A percentile compares a stretch with the other conserved stretches of the same genome.
Evolutionary conservation across 202 grass and related monocot genomes (phyloP).

Genomic region (Brachypodium distachyon): DNA sequence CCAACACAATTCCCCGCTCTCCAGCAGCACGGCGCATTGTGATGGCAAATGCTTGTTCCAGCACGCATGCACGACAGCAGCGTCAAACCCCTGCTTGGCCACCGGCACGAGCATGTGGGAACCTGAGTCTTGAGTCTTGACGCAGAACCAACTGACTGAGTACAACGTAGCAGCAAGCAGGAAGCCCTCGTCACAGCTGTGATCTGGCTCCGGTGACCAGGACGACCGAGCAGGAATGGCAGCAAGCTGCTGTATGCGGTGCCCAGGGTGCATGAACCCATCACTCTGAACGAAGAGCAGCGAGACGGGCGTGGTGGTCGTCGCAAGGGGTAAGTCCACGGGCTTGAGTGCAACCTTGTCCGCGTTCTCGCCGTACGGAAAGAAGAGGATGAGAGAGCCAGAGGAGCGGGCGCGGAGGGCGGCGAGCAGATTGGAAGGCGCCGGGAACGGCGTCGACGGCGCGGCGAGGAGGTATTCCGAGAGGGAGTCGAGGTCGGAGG

Average conservation of each 20-base stretch:
- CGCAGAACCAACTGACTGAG: conserved; percentile 69
- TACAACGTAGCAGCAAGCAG: conserved; percentile 67
- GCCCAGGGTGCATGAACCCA: conserved; percentile 47
- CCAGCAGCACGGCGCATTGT: conserved; percentile 48
- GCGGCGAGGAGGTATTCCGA: not conserved
- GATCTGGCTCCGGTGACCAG: not conserved
- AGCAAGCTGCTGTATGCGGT: conserved; percentile 54
- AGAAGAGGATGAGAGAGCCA: conserved; percentile 21
- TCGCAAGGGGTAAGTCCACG: not conserved
- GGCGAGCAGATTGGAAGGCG: conserved; percentile 38
- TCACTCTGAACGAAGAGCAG: conserved; percentile 39
- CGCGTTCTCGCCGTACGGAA: conserved; percentile 49
- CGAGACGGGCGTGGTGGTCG: conserved; percentile 2
- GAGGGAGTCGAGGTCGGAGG: conserved; percentile 13
- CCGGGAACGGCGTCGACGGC: conserved; percentile 21
- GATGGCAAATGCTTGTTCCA: conserved; percentile 61
- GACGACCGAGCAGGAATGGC: not conserved
- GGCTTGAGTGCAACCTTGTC: conserved; percentile 37
- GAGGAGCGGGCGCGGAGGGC: conserved; percentile 19
- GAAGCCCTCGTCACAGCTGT: conserved; percentile 38
- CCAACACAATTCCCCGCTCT: conserved; percentile 66
- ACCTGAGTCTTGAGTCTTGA: conserved; percentile 15
- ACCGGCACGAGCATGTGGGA: conserved; percentile 14
- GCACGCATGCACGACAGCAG: conserved; percentile 47
- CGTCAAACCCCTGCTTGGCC: conserved; percentile 56